Base-by-base conservation (phyloP, 129 eudicot genomes). In the Chrysanthemum lavandulifolium region DNA sequence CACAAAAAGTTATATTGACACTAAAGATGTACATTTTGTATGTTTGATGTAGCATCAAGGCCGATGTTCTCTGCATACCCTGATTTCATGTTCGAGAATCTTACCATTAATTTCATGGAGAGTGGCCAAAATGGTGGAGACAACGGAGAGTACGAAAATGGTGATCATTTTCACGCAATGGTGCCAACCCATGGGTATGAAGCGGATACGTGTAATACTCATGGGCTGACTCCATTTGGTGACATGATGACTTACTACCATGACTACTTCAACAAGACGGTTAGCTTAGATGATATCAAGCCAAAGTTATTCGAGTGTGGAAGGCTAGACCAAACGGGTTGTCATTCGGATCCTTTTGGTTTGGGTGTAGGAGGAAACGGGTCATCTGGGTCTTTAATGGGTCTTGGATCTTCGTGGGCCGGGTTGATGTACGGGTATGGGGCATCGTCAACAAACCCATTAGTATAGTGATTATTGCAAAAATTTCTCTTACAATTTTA, bases 351-450 rank as follows among this genome's bases (percentile, higher is more conserved):
- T 78, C 33, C 55, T 40, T 33, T 70, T 71, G 77, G 58, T 3
- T 62, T 52, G 72, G 73, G 82, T 78, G 61, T 10, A 0, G 72
- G 53, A 50, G 52, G 57, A 70, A 77, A 62, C 6, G 81, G 72
- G 71, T 33, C 69, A 6, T 9, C 53, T 8, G 85, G 88, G 27
- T 83, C 81, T 80, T 7, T 76, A 0, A 25, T 62, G 13, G 91
- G 91, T 59, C 75, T 82, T 11, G 92, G 89, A 19, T 40, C 71
- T 43, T 74, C 87, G 0, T 87, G 94, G 89, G 72, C 82, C 67
- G 89, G 89, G 61, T 74, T 85, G 86, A 81, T 90, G 79, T 85
- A 79, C 68, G 87, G 86, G 15, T 90, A 84, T 61, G 96, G 89
- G 64, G 62, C 96, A 2, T 77, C 89, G 1, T 73, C 91, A 12